phyloP scores from a whole-genome alignment of 2,329 filamentous ascomycete species.

The Colletotrichum falcatum region DNA sequence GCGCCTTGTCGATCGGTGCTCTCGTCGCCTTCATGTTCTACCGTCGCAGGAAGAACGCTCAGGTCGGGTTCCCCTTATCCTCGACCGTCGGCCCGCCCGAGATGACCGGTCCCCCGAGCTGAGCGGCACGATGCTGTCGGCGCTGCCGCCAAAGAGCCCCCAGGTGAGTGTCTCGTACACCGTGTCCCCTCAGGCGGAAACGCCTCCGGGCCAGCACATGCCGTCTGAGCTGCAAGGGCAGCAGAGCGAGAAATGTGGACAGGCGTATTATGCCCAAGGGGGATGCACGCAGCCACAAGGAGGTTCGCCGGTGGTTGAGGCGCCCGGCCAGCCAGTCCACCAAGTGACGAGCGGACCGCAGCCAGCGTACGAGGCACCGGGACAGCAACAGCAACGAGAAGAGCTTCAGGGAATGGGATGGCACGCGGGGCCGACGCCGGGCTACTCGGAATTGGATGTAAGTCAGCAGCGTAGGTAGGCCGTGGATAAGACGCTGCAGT shows the following conservation, averaged over 20 bases:
- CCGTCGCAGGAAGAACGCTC: constrained; percentile 47
- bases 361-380: constrained; percentile 39
- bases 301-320: background rate
- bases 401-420: constrained; percentile 45
- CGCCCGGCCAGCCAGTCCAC: constrained; percentile 31
- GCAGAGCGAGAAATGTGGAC: constrained; percentile 15
- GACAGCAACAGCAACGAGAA: constrained; percentile 37
- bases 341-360: constrained; percentile 16
- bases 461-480: constrained; percentile 1
- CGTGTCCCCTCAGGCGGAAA: constrained; percentile 42
- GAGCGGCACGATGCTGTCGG: constrained; percentile 41
- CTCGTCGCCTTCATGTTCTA: constrained; percentile 53
- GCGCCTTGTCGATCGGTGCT: constrained; percentile 44
- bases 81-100: constrained; percentile 38
- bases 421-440: constrained; percentile 52
- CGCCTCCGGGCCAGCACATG: constrained; percentile 38
- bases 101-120: constrained; percentile 52
- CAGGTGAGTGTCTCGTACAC: constrained; percentile 46
- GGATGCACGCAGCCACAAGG: constrained; percentile 3
- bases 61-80: constrained; percentile 33
- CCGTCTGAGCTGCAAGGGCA: constrained; percentile 45
- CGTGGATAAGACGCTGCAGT: background rate
- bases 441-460: constrained; percentile 46
- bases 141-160: constrained; percentile 47
- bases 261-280: constrained; percentile 40